Conservation (phyloP, 345 rosid species). For the Eucalyptus cloeziana region DNA sequence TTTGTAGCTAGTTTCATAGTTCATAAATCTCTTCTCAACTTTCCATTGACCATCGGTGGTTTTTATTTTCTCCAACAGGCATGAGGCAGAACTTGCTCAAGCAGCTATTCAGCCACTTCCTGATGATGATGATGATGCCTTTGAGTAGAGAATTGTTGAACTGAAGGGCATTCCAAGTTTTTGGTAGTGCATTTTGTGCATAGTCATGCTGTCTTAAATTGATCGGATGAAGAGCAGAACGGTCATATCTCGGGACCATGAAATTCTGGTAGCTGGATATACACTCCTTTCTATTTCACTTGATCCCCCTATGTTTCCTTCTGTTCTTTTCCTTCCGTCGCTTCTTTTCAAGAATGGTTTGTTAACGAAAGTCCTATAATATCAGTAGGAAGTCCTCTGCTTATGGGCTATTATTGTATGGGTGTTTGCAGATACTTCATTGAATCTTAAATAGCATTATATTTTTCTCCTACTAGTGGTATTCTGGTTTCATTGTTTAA, state of each 20-base stretch:
- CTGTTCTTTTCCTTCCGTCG: background rate
- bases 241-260: background rate
- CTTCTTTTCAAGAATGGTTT: background rate
- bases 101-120: constrained; percentile 83
- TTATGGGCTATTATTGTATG: background rate
- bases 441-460: background rate
- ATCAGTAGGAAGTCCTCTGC: background rate
- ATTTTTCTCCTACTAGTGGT: background rate
- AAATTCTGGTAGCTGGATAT: background rate
- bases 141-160: constrained; percentile 11
- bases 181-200: background rate
- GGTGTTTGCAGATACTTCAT: background rate
- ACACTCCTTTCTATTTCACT: background rate
- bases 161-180: background rate
- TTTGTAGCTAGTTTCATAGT: background rate
- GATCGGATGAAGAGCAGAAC: background rate
- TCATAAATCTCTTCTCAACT: background rate
- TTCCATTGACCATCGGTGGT: background rate
- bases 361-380: background rate
- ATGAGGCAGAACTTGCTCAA: constrained; percentile 60
- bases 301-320: background rate
- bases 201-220: background rate
- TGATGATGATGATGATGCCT: constrained; percentile 62
- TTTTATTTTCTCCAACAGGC: constrained; percentile 14
- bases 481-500: background rate